These are phyloP conservation scores for Metschnikowia sp. DNA, from an alignment of 805 yeast species.

Conservation along the genomic window DNA sequence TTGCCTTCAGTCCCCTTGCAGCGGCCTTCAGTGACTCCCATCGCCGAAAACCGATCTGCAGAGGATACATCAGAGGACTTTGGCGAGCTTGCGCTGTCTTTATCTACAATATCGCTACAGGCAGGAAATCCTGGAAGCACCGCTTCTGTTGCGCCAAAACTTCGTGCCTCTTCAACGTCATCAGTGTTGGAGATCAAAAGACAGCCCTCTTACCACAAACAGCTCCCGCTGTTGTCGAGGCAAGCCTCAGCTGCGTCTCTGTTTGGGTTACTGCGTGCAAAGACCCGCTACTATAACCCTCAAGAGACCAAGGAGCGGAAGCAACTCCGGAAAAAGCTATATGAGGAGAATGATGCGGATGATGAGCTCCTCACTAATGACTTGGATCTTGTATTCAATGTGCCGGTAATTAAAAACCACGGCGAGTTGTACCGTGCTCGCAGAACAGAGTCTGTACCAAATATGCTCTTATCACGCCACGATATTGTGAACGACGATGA, in stretches of 20 bases:
- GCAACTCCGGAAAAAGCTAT: slow-evolving; percentile 34
- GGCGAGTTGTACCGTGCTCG: slow-evolving; percentile 28
- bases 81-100: slow-evolving; percentile 15
- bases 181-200: slow-evolving; percentile 8
- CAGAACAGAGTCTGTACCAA: slow-evolving; percentile 13
- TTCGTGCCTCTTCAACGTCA: slow-evolving; percentile 17
- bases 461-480: slow-evolving; percentile 22
- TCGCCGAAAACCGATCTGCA: background rate
- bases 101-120: slow-evolving; percentile 19
- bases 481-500: slow-evolving; percentile 26
- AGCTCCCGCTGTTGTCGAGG: slow-evolving; percentile 8
- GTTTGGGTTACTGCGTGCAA: slow-evolving; percentile 29
- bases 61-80: background rate
- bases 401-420: slow-evolving; percentile 38
- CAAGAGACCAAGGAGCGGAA: slow-evolving; percentile 39
- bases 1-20: too few species aligned
- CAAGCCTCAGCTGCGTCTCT: slow-evolving; percentile 15
- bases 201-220: slow-evolving; percentile 1
- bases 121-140: background rate
- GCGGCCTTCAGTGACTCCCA: background rate
- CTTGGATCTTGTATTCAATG: slow-evolving; percentile 41
- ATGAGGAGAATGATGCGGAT: slow-evolving; percentile 41
- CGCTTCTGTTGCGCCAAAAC: slow-evolving; percentile 8
- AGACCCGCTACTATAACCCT: slow-evolving; percentile 32
- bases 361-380: slow-evolving; percentile 38